These are phyloP conservation scores for Pontederia paniculata DNA, from an alignment of 176 grass and related monocot species.

Conservation along the genomic window DNA sequence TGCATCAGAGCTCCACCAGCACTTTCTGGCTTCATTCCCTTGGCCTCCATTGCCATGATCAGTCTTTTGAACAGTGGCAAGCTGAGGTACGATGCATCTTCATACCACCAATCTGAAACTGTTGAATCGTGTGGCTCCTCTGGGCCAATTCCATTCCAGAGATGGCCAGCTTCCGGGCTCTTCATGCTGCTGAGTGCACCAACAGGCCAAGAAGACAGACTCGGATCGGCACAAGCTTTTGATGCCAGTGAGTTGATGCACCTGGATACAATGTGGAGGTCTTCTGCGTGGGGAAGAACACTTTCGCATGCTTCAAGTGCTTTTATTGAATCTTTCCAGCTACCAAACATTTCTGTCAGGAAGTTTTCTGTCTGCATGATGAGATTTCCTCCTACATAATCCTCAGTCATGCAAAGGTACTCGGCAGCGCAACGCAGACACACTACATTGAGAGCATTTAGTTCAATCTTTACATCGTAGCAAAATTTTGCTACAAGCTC, in stretches of 20 bases:
- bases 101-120: conserved; percentile 63
- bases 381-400: conserved; percentile 65
- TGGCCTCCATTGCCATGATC: conserved; percentile 54
- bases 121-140: conserved; percentile 24
- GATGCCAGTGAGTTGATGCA: conserved; percentile 67
- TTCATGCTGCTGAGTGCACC: conserved; percentile 6
- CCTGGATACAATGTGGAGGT: conserved; percentile 48
- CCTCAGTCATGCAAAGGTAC: conserved; percentile 77
- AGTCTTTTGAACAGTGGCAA: conserved; percentile 74
- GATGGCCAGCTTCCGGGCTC: conserved; percentile 22
- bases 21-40: conserved; percentile 49
- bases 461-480: conserved; percentile 73
- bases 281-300: conserved; percentile 49
- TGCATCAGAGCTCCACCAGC: conserved; percentile 55
- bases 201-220: background rate
- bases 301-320: conserved; percentile 64
- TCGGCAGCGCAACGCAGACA: conserved; percentile 58
- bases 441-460: conserved; percentile 66
- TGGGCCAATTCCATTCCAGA: conserved; percentile 50
- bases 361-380: conserved; percentile 65
- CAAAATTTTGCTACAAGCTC: conserved; percentile 73
- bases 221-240: conserved; percentile 23
- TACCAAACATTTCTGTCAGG: conserved; percentile 40
- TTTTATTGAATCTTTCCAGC: conserved; percentile 79
- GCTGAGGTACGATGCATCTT: conserved; percentile 61